A percentile compares a stretch with the other conserved stretches of the same genome.
These are phyloP conservation scores for Yarrowia osloensis DNA, from an alignment of 805 yeast genomes.

Conservation along the genomic window DNA sequence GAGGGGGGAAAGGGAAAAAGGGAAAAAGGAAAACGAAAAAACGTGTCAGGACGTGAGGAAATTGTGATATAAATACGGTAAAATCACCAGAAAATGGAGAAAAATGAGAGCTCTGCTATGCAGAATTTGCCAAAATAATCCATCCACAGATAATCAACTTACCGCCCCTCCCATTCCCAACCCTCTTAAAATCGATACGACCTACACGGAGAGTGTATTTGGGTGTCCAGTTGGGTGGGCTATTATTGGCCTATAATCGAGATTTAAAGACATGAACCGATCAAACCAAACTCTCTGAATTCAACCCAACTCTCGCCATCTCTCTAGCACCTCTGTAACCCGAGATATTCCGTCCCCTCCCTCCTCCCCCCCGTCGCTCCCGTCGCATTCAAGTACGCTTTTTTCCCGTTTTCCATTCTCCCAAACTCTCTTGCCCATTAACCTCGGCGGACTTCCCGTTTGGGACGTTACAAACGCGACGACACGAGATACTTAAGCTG, in stretches of 20 bases:
- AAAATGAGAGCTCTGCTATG: no score
- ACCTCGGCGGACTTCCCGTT: neutral
- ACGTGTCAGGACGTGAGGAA: no score
- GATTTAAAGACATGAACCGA: neutral
- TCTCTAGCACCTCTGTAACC: neutral
- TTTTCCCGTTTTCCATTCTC: no score
- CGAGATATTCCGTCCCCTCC: neutral
- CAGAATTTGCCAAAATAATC: no score
- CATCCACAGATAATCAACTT: no score
- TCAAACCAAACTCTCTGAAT: neutral
- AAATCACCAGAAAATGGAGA: no score
- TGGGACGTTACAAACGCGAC: slow-evolving; percentile 7
- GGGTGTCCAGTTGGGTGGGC: neutral
- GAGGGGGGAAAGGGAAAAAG: no score
- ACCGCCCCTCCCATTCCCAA: no score
- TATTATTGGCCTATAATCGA: no score
- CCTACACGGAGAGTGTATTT: neutral
- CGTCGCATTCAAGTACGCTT: neutral
- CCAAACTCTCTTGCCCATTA: neutral
- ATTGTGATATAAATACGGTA: no score
- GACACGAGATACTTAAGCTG: slow-evolving; percentile 4
- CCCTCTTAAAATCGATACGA: neutral
- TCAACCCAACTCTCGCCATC: no score
- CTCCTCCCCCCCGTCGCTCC: neutral
- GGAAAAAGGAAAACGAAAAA: no score